Percentiles rank a stretch among this genome's conserved stretches.
Evolutionary conservation across 2,329 filamentous ascomycete genomes (phyloP).

Genomic region (Dothistroma pini): DNA sequence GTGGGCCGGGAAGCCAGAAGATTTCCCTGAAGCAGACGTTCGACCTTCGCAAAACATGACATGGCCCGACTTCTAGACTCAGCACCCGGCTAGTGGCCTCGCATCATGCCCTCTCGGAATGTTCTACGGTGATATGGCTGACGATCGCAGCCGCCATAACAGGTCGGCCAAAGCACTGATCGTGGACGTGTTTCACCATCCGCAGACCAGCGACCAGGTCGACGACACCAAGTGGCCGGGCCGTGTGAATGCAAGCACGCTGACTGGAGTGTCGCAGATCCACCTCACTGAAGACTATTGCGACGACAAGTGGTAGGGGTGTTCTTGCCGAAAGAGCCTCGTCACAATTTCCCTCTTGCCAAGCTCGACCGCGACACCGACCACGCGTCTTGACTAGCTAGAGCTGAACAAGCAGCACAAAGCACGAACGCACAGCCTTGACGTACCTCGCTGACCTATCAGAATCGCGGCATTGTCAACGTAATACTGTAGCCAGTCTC

Average conservation of each 20-base stretch:
- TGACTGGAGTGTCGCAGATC: neutral
- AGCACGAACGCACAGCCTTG: neutral
- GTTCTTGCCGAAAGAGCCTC: neutral
- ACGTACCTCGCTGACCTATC: neutral
- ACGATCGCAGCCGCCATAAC: no score
- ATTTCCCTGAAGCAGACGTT: no score
- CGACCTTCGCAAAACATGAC: no score
- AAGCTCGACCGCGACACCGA: neutral
- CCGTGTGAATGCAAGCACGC: neutral
- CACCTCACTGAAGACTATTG: constrained; percentile 1
- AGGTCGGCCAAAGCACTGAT: no score
- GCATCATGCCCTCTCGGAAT: no score
- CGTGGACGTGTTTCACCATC: neutral
- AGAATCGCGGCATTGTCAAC: neutral
- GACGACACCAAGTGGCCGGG: neutral
- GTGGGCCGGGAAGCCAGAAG: no score
- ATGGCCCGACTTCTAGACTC: no score
- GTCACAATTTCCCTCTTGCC: neutral
- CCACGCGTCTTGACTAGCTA: neutral
- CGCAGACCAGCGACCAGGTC: neutral
- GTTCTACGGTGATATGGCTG: no score
- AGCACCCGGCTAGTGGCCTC: no score
- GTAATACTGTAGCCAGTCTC: neutral
- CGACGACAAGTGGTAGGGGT: constrained; percentile 11
- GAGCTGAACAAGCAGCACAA: neutral